Percentiles rank a stretch among this genome's conserved stretches.
These are phyloP conservation scores for Puccinia hordei DNA, from an alignment of 1,284 basidiomycete species.

Conservation along the genomic window DNA sequence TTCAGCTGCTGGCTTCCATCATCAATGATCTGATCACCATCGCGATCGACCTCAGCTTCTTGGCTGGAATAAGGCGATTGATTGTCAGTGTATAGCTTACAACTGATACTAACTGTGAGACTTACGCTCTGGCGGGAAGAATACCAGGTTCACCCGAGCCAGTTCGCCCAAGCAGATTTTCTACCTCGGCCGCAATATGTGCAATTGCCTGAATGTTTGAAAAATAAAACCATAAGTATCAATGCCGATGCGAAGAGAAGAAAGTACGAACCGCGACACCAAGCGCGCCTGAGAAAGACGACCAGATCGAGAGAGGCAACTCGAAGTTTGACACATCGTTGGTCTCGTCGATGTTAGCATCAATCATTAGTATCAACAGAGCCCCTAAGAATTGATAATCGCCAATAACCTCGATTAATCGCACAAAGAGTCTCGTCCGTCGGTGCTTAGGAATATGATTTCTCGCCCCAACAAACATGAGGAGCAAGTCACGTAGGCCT, in stretches of 20 bases:
- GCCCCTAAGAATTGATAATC: constrained; percentile 79
- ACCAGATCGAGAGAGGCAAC: constrained; percentile 70
- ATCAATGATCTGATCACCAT: constrained; percentile 27
- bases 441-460: constrained; percentile 85
- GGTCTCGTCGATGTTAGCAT: constrained; percentile 72
- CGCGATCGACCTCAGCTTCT: constrained; percentile 27
- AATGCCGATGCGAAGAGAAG: constrained; percentile 43
- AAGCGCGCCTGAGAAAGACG: constrained; percentile 65
- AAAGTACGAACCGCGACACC: constrained; percentile 66
- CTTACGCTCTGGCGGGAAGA: constrained; percentile 31
- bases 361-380: constrained; percentile 80
- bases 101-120: not conserved
- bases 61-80: not conserved
- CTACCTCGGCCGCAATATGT: constrained; percentile 44
- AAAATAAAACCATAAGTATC: constrained; percentile 20
- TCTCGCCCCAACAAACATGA: constrained; percentile 84
- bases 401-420: constrained; percentile 84
- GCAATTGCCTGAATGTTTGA: constrained; percentile 42
- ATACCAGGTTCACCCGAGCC: constrained; percentile 10
- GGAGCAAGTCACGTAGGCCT: constrained; percentile 67
- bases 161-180: constrained; percentile 37
- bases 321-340: constrained; percentile 68
- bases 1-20: constrained; percentile 8
- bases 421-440: constrained; percentile 84
- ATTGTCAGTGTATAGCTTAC: not conserved